phyloP scores from a whole-genome alignment of 1,284 basidiomycete species.

The Ustilago nuda region DNA sequence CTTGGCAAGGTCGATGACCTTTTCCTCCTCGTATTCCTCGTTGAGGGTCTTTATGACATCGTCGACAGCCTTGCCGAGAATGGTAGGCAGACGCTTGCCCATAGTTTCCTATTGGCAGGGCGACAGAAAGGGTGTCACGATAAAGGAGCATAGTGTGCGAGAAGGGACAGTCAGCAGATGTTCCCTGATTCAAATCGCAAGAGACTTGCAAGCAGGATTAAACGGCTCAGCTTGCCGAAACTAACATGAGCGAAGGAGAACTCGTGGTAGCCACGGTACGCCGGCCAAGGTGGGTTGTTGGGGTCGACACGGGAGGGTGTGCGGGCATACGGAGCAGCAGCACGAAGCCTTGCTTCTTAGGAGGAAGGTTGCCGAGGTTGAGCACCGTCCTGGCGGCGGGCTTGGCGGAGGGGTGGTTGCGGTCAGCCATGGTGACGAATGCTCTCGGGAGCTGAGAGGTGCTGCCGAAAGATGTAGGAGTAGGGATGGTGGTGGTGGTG shows the following conservation, averaged over 20 bases:
- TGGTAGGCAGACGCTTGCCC: slow-evolving; percentile 92
- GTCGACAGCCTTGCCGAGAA: slow-evolving; percentile 94
- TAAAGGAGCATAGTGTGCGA: neutral
- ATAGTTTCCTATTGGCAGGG: slow-evolving; percentile 72
- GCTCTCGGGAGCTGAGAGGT: slow-evolving; percentile 4
- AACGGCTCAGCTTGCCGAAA: no score
- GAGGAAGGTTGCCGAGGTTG: slow-evolving; percentile 68
- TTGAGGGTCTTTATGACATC: slow-evolving; percentile 91
- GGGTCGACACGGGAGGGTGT: slow-evolving; percentile 73
- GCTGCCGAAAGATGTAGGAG: slow-evolving; percentile 1
- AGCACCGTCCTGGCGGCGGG: slow-evolving; percentile 67
- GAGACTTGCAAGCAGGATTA: no score
- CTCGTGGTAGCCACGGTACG: slow-evolving; percentile 86
- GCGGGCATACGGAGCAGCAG: slow-evolving; percentile 51
- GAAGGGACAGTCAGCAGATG: slow-evolving; percentile 13
- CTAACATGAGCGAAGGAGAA: slow-evolving; percentile 86
- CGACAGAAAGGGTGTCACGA: neutral
- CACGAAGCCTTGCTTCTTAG: slow-evolving; percentile 63
- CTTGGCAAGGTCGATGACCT: slow-evolving; percentile 83
- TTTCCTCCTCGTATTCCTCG: slow-evolving; percentile 79
- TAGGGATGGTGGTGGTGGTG: neutral
- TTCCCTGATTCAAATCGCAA: no score
- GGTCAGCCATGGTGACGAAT: slow-evolving; percentile 50
- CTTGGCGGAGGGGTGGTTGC: slow-evolving; percentile 62
- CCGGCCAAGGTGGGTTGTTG: slow-evolving; percentile 97